A percentile compares a stretch with the other conserved stretches of the same genome.
Evolutionary conservation across 345 rosid genomes (phyloP).

Genomic region (Eucalyptus pauciflora): DNA sequence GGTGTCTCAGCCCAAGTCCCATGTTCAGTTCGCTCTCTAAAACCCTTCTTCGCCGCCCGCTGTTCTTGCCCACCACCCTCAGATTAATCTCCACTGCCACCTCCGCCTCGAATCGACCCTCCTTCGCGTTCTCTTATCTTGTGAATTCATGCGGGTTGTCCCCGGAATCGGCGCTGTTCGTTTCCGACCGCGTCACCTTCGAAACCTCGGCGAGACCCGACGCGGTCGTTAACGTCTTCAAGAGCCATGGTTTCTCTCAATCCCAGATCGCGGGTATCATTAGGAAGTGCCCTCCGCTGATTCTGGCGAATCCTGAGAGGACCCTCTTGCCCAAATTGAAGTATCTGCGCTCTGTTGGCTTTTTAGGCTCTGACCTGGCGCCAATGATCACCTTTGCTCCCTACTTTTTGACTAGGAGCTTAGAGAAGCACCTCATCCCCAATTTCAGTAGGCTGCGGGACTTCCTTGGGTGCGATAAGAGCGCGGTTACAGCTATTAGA

Average conservation of each 20-base stretch:
- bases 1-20: not conserved
- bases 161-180: not conserved
- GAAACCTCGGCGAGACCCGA: conserved; percentile 1
- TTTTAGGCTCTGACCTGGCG: not conserved
- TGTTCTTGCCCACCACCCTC: not conserved
- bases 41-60: not conserved
- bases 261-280: conserved; percentile 1
- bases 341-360: conserved; percentile 14
- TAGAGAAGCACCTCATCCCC: not conserved
- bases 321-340: conserved; percentile 25
- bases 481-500: not conserved
- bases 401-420: not conserved
- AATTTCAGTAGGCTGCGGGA: not conserved
- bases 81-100: not conserved
- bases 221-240: not conserved
- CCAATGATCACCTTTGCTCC: not conserved
- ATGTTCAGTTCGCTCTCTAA: not conserved
- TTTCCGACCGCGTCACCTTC: not conserved
- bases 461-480: not conserved
- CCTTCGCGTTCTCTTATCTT: not conserved
- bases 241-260: conserved; percentile 6
- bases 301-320: not conserved
- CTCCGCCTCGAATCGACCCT: not conserved
- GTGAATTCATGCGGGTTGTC: not conserved
- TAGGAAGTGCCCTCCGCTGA: not conserved